Conservation (phyloP, 2,329 filamentous ascomycete genomes). For the Fusarium subtropicale region DNA sequence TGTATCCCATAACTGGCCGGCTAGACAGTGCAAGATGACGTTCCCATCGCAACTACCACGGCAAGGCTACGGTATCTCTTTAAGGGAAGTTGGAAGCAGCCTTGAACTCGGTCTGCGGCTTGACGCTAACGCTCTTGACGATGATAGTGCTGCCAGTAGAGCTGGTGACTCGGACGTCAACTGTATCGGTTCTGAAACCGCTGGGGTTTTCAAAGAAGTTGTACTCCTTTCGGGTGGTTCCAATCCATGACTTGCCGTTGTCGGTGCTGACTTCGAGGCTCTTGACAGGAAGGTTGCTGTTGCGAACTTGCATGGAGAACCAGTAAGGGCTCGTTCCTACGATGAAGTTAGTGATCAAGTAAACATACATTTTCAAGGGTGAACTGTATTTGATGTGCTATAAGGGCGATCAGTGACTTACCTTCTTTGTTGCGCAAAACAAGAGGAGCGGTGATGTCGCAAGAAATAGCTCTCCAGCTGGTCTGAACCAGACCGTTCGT, state of each 20-base stretch:
- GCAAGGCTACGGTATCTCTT: too few species aligned
- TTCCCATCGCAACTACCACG: background rate
- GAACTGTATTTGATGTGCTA: too few species aligned
- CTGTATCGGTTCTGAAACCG: constrained; percentile 65
- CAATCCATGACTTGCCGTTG: constrained; percentile 67
- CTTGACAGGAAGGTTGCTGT: constrained; percentile 67
- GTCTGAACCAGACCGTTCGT: constrained; percentile 52
- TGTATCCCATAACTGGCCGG: too few species aligned
- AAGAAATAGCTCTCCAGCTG: constrained; percentile 53
- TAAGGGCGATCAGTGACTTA: constrained; percentile 42
- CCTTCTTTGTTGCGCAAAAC: constrained; percentile 59
- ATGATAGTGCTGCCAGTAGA: constrained; percentile 61
- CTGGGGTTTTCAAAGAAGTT: constrained; percentile 72
- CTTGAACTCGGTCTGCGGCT: constrained; percentile 45
- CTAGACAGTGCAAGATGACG: background rate
- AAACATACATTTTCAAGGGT: accelerated
- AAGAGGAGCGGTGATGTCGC: constrained; percentile 57
- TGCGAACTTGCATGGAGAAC: constrained; percentile 68
- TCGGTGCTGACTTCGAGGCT: constrained; percentile 71
- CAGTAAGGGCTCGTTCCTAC: constrained; percentile 48
- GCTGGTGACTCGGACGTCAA: constrained; percentile 68
- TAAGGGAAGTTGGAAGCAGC: constrained; percentile 50
- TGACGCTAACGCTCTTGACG: constrained; percentile 63
- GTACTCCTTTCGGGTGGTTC: constrained; percentile 64
- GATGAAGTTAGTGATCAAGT: background rate